A percentile compares a stretch with the other conserved stretches of the same genome.
Evolutionary conservation across 345 rosid genomes (phyloP).

Genomic region (Lepidium aucheri): DNA sequence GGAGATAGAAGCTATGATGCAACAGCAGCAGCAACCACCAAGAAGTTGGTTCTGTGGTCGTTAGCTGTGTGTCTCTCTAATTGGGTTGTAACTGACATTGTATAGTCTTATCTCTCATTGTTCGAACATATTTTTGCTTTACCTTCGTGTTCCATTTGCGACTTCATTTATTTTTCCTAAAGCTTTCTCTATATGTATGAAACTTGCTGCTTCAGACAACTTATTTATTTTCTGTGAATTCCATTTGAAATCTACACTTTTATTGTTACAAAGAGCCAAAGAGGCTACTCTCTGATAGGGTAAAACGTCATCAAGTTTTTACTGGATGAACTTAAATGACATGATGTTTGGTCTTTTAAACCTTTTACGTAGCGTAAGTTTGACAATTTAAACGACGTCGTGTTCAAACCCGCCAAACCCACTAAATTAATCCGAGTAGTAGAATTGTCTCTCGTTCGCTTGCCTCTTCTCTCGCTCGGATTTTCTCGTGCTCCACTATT

Average conservation of each 20-base stretch:
- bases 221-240: not conserved
- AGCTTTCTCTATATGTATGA: not conserved
- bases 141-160: not conserved
- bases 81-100: constrained; percentile 12
- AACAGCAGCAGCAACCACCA: constrained; percentile 58
- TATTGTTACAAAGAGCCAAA: not conserved
- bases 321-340: not conserved
- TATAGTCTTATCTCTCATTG: constrained; percentile 14
- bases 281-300: not conserved
- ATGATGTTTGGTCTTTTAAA: not conserved
- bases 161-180: not conserved
- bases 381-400: not conserved
- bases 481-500: not conserved
- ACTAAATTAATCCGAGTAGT: not conserved
- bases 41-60: constrained; percentile 73
- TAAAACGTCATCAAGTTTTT: not conserved
- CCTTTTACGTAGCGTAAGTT: not conserved
- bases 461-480: not conserved
- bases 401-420: constrained; percentile 6
- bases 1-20: constrained; percentile 36
- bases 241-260: not conserved
- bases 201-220: not conserved
- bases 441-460: not conserved
- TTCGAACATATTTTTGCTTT: not conserved
- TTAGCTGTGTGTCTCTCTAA: constrained; percentile 20